Evolutionary conservation across 1,284 basidiomycete genomes (phyloP).

Genomic region (Apiotrichum domesticum): DNA sequence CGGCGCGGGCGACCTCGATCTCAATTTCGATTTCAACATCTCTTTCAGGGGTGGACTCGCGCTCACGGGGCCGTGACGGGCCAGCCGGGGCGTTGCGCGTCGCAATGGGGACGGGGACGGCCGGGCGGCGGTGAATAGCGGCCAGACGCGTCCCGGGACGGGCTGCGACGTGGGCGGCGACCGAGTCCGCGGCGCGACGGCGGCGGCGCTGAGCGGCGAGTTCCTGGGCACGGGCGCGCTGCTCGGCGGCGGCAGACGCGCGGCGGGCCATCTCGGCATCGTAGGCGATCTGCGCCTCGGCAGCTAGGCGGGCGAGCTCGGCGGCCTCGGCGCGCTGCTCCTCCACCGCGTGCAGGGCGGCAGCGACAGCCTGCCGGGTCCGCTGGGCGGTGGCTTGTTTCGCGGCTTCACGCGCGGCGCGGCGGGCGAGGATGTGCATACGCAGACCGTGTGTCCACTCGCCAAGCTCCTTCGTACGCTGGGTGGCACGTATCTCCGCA

Average conservation of each 20-base stretch:
- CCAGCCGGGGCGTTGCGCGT: no score
- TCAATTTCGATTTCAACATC: no score
- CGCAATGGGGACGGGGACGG: not conserved
- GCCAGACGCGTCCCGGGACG: not conserved
- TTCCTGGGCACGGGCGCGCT: not conserved
- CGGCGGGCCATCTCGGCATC: not conserved
- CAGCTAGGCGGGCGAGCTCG: not conserved
- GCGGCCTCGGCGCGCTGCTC: slow-evolving; percentile 1
- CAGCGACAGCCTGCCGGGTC: not conserved
- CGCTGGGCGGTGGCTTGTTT: not conserved
- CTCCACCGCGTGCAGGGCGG: not conserved
- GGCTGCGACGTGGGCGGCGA: not conserved
- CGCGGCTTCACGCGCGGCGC: not conserved
- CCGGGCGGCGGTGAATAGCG: not conserved
- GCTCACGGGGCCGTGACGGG: no score
- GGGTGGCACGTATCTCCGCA: not conserved
- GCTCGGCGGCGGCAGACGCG: not conserved
- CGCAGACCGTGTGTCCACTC: not conserved
- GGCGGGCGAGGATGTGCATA: not conserved
- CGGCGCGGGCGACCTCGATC: no score
- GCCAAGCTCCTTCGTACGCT: not conserved
- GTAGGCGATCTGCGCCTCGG: not conserved
- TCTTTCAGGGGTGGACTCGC: no score
- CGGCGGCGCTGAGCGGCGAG: not conserved
- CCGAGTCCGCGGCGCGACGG: not conserved